Evolutionary conservation across 192 early-diverging fungal genomes (phyloP).

Genomic region (Anaeromyces robustus): DNA sequence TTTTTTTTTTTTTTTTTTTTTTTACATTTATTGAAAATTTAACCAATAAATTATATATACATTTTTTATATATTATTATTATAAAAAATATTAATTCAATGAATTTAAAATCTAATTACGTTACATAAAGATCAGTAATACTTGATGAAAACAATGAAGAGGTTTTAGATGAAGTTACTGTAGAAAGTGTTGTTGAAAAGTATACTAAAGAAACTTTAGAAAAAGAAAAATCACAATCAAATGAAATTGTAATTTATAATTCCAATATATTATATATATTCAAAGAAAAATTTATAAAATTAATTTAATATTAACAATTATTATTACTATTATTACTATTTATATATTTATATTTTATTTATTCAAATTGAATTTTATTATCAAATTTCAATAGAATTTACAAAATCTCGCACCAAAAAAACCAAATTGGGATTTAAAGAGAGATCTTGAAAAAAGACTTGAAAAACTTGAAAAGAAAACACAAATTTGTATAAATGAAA

Average conservation of each 20-base stretch:
- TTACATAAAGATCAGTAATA: neutral
- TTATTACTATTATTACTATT: neutral
- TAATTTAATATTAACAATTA: constrained; percentile 9
- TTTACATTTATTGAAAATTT: too few relatives aligned
- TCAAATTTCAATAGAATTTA: constrained; percentile 37
- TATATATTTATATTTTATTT: too few relatives aligned
- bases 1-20: too few relatives aligned
- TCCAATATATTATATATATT: too few relatives aligned
- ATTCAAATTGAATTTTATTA: neutral
- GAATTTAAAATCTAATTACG: neutral
- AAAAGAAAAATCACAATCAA: constrained; percentile 33
- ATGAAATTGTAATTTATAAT: constrained; percentile 32
- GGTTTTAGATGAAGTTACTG: neutral
- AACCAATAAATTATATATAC: too few relatives aligned
- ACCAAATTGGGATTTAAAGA: constrained; percentile 80
- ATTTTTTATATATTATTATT: too few relatives aligned
- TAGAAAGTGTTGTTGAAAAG: constrained; percentile 2
- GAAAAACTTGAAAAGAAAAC: constrained; percentile 55
- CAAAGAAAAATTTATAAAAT: too few relatives aligned
- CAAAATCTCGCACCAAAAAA: constrained; percentile 67
- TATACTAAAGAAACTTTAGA: constrained; percentile 27
- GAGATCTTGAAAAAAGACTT: constrained; percentile 65
- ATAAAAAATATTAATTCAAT: too few relatives aligned
- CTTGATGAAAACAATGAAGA: neutral
- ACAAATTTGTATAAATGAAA: constrained; percentile 10